A percentile compares a stretch with the other conserved stretches of the same genome.
phyloP scores from a whole-genome alignment of 73 alveolate species.

The Durusdinium trenchii region DNA sequence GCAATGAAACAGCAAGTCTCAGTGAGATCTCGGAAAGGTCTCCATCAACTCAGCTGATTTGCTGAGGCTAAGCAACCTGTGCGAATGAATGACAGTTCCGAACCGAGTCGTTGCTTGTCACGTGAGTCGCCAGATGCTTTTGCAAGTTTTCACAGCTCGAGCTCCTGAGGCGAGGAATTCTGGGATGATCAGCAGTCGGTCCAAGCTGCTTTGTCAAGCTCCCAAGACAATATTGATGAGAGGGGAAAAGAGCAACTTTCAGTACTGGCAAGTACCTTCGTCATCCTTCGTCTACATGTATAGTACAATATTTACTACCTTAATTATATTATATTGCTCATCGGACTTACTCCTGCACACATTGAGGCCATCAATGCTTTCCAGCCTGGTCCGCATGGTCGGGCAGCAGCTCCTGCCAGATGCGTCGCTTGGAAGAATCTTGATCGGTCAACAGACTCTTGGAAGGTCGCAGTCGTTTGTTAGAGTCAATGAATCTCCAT shows the following conservation, averaged over 20 bases:
- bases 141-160: neutral
- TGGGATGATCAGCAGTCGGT: constrained; percentile 40
- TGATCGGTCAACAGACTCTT: neutral
- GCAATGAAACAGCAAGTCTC: neutral
- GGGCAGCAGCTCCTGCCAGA: constrained; percentile 66
- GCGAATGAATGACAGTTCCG: constrained; percentile 37
- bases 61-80: neutral
- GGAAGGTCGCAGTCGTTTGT: too few relatives aligned
- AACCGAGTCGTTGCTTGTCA: neutral
- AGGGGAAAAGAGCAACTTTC: neutral
- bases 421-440: neutral
- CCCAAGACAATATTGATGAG: too few relatives aligned
- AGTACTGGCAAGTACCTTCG: neutral
- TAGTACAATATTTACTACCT: neutral
- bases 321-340: neutral
- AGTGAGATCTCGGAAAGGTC: neutral
- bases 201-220: neutral
- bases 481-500: too few relatives aligned
- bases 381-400: constrained; percentile 71
- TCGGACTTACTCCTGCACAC: neutral
- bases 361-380: constrained; percentile 82
- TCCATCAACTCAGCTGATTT: neutral
- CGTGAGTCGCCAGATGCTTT: neutral
- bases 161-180: constrained; percentile 66
- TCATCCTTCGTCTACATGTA: neutral